Conservation (phyloP, 345 rosid species). For the thale cress (Arabidopsis thaliana) region DNA sequence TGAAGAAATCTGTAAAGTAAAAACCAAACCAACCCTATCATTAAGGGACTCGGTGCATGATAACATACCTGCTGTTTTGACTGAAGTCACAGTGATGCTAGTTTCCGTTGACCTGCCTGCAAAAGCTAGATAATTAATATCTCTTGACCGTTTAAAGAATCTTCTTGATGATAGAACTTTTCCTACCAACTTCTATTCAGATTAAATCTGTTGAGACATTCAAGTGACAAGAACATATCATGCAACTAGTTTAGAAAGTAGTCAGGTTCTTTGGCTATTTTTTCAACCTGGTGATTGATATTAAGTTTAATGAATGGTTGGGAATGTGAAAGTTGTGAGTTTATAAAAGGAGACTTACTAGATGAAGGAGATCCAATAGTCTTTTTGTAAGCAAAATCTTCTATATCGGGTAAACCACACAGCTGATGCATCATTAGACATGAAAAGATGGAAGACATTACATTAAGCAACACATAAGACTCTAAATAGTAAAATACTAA, state of each 20-base stretch:
- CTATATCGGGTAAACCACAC: constrained; percentile 66
- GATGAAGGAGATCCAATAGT: constrained; percentile 44
- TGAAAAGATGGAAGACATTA: background rate
- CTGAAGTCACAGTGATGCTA: constrained; percentile 40
- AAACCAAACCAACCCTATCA: background rate
- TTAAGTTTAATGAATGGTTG: background rate
- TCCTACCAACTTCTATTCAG: background rate
- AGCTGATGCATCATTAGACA: constrained; percentile 51
- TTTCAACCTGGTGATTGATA: constrained; percentile 6
- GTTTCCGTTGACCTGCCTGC: constrained; percentile 50
- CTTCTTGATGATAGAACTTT: constrained; percentile 12
- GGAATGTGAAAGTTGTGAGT: background rate
- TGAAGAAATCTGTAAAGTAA: constrained; percentile 11
- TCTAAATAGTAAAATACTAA: background rate
- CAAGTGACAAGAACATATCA: background rate
- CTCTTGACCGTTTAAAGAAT: constrained; percentile 4
- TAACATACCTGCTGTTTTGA: constrained; percentile 32
- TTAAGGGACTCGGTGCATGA: background rate
- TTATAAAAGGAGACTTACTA: constrained; percentile 47
- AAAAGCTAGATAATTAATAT: constrained; percentile 10
- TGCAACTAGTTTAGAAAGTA: background rate
- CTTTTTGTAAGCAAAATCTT: constrained; percentile 73
- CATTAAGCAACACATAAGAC: constrained; percentile 2
- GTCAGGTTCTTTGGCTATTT: background rate
- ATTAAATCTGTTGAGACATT: background rate